Conservation (phyloP, 768 basidiomycete species). For the Tylopilus balloui region DNA sequence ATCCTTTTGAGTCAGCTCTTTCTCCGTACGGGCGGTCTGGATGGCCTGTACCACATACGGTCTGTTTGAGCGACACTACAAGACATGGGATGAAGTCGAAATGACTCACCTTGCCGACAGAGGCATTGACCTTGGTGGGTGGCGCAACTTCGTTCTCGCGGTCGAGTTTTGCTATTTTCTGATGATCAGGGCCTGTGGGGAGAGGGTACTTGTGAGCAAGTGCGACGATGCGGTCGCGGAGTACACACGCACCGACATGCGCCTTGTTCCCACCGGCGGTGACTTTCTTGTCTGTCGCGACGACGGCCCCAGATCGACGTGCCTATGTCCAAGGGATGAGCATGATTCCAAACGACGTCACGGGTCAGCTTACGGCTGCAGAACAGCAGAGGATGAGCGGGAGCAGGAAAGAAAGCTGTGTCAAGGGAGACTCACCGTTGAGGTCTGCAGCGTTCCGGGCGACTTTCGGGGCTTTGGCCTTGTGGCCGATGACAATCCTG, state of each 20-base stretch:
- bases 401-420: not conserved
- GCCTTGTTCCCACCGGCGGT: constrained; percentile 70
- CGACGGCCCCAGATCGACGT: constrained; percentile 68
- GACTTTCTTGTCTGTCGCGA: constrained; percentile 80
- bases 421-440: constrained; percentile 36
- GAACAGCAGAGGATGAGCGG: constrained; percentile 14
- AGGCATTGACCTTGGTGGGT: constrained; percentile 70
- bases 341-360: constrained; percentile 2
- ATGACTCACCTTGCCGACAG: constrained; percentile 63
- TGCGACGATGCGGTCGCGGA: not conserved
- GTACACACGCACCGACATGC: constrained; percentile 50
- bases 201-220: not conserved
- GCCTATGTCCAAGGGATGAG: constrained; percentile 43
- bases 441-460: constrained; percentile 57
- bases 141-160: constrained; percentile 95
- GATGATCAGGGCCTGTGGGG: constrained; percentile 87
- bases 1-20: constrained; percentile 85
- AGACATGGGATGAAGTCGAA: not conserved
- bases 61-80: not conserved
- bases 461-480: constrained; percentile 58
- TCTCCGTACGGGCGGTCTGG: constrained; percentile 70
- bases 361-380: constrained; percentile 48
- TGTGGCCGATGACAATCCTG: constrained; percentile 69
- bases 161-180: constrained; percentile 89
- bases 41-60: constrained; percentile 56